A percentile compares a stretch with the other conserved stretches of the same genome.
These are phyloP conservation scores for Peziza echinospora DNA, from an alignment of 495 filamentous ascomycete genomes.

Conservation along the genomic window DNA sequence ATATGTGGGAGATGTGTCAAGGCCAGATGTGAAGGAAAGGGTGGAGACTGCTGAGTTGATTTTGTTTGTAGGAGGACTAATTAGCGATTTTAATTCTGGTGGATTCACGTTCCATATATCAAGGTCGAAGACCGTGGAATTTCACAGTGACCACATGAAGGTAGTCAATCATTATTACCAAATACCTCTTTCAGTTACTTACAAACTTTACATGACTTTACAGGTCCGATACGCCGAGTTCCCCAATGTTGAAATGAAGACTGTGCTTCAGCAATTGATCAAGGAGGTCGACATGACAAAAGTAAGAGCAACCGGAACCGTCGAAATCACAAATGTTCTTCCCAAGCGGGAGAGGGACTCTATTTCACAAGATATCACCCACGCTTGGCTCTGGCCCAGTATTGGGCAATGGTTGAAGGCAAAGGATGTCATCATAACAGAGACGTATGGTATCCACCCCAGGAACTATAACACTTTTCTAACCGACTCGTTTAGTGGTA, in stretches of 20 bases:
- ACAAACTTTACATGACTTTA: slow-evolving; percentile 16
- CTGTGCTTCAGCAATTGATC: slow-evolving; percentile 57
- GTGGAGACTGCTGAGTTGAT: slow-evolving; percentile 71
- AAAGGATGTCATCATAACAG: slow-evolving; percentile 63
- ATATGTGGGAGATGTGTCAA: slow-evolving; percentile 64
- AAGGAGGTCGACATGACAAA: slow-evolving; percentile 36
- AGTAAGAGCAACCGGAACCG: slow-evolving; percentile 27
- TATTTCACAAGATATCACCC: slow-evolving; percentile 38
- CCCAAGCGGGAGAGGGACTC: slow-evolving; percentile 27
- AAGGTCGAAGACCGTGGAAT: slow-evolving; percentile 67
- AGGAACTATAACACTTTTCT: neutral
- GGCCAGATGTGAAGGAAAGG: slow-evolving; percentile 42
- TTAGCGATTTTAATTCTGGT: slow-evolving; percentile 73
- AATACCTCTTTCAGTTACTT: too few species aligned
- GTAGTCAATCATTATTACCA: slow-evolving; percentile 21
- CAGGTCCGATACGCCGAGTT: slow-evolving; percentile 51
- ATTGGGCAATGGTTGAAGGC: slow-evolving; percentile 56
- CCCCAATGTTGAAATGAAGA: slow-evolving; percentile 63
- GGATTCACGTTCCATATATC: slow-evolving; percentile 74
- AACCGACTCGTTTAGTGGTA: slow-evolving; percentile 28
- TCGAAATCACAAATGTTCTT: slow-evolving; percentile 32
- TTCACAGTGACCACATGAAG: slow-evolving; percentile 55
- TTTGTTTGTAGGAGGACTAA: slow-evolving; percentile 59
- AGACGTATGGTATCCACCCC: slow-evolving; percentile 31
- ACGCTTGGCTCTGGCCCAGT: slow-evolving; percentile 70